These are phyloP conservation scores for Capsicum rhomboideum DNA, from an alignment of 257 asterid genomes.

Conservation along the genomic window DNA sequence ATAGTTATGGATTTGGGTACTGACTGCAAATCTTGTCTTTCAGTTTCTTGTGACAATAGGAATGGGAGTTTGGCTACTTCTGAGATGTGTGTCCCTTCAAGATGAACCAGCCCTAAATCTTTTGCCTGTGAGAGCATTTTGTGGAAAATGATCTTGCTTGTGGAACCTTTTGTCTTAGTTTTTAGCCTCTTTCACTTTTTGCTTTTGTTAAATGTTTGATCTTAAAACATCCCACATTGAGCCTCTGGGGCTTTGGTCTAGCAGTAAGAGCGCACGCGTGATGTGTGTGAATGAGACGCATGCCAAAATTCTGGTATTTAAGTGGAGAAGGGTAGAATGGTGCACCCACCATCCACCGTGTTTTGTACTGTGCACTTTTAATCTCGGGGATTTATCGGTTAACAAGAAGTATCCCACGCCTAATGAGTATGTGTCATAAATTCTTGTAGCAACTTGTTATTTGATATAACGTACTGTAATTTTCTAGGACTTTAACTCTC, in stretches of 20 bases:
- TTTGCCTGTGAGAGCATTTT: conserved; percentile 16
- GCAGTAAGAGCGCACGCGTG: background rate
- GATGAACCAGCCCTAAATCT: conserved; percentile 20
- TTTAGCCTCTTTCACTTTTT: too few species aligned
- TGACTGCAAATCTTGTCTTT: background rate
- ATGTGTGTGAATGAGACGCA: too few species aligned
- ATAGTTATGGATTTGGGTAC: background rate
- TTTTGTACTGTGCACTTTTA: too few species aligned
- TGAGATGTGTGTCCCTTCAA: background rate
- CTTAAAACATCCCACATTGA: background rate
- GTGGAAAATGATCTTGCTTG: conserved; percentile 16
- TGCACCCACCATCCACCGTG: too few species aligned
- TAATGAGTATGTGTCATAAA: too few species aligned
- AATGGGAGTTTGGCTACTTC: conserved; percentile 9
- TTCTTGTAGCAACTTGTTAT: conserved; percentile 17
- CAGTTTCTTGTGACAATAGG: conserved; percentile 21
- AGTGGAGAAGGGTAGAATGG: too few species aligned
- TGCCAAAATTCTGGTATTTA: too few species aligned
- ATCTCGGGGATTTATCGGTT: too few species aligned
- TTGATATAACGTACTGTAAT: conserved; percentile 25
- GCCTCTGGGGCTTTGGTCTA: background rate
- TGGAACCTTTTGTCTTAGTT: conserved; percentile 27
- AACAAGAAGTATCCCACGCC: too few species aligned
- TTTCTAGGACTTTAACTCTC: background rate
- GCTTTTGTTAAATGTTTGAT: background rate